Conservation (phyloP, 805 yeast species). For the Maudiozyma bulderi region DNA sequence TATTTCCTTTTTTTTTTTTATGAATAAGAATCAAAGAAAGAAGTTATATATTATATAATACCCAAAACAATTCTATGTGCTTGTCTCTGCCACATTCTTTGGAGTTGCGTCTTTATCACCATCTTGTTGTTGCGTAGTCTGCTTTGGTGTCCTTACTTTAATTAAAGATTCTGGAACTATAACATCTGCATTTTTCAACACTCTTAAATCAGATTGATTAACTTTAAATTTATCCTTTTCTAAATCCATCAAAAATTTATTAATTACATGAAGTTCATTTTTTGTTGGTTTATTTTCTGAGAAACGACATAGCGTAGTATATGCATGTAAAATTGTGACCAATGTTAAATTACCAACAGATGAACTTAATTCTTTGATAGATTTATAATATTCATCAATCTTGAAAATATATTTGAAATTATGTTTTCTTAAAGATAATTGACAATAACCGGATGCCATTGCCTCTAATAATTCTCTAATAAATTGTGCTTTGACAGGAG, state of each 20-base stretch:
- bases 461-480: constrained; percentile 3
- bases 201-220: constrained; percentile 2
- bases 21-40: too few relatives aligned
- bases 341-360: constrained; percentile 6
- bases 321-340: constrained; percentile 4
- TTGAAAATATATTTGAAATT: constrained; percentile 11
- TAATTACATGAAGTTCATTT: background rate
- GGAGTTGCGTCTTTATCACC: too few relatives aligned
- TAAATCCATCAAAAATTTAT: background rate
- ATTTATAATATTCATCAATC: constrained; percentile 12
- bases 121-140: too few relatives aligned
- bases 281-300: background rate
- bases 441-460: constrained; percentile 14
- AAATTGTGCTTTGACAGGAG: background rate
- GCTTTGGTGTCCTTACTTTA: background rate
- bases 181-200: background rate
- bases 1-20: too few relatives aligned
- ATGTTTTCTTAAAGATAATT: constrained; percentile 8
- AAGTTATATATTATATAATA: too few relatives aligned
- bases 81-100: too few relatives aligned
- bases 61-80: too few relatives aligned
- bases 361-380: constrained; percentile 12
- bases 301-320: background rate
- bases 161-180: background rate
- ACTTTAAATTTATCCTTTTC: background rate